Conservation (phyloP, 108 stramenopile genomes). For the Conticribra weissflogii region DNA sequence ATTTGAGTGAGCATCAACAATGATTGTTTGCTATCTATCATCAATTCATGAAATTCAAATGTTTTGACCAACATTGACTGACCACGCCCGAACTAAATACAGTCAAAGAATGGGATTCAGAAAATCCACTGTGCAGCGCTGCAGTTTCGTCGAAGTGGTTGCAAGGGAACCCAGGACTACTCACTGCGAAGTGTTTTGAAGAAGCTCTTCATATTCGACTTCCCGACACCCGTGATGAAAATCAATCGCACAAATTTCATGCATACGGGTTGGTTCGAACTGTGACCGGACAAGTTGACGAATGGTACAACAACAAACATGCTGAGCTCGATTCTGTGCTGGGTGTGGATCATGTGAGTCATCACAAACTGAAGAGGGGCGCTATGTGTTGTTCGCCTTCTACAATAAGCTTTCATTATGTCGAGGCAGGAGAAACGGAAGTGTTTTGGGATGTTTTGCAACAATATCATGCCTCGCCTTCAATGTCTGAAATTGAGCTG, state of each 20-base stretch:
- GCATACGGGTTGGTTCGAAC: constrained; percentile 76
- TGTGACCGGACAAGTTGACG: constrained; percentile 75
- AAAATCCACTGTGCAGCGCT: constrained; percentile 56
- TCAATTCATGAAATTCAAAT: no score
- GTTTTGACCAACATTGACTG: no score
- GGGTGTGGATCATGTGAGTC: constrained; percentile 52
- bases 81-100: no score
- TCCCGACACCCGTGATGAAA: constrained; percentile 70
- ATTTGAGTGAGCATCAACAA: constrained; percentile 33
- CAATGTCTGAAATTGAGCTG: constrained; percentile 68
- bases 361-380: constrained; percentile 52
- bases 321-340: constrained; percentile 54
- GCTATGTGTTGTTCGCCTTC: constrained; percentile 68
- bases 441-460: constrained; percentile 74
- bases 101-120: constrained; percentile 66
- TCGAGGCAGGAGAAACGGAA: constrained; percentile 71
- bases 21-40: not conserved
- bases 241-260: constrained; percentile 74
- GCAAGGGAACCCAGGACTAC: constrained; percentile 81
- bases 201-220: constrained; percentile 54
- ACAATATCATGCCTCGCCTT: constrained; percentile 56
- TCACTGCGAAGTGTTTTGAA: constrained; percentile 74
- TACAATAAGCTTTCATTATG: constrained; percentile 91
- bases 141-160: constrained; percentile 62
- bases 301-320: constrained; percentile 87